Conservation (phyloP, 2,329 filamentous ascomycete species). For the Zelopaecilomyces penicillatus region DNA sequence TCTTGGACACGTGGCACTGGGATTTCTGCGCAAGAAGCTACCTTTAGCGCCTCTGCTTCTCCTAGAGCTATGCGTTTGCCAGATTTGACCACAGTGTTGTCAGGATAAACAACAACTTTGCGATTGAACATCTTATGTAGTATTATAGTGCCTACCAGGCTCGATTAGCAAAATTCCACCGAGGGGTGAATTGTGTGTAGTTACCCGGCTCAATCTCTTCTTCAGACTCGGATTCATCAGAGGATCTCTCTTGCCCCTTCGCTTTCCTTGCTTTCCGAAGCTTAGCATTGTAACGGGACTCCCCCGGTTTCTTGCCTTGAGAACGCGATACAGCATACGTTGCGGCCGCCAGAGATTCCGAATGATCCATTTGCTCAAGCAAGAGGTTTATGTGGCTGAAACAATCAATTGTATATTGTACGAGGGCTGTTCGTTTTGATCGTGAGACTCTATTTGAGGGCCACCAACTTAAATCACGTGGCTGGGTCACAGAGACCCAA, state of each 20-base stretch:
- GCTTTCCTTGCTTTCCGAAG: conserved; percentile 12
- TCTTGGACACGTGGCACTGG: conserved; percentile 16
- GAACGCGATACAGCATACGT: no score
- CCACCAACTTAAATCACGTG: no score
- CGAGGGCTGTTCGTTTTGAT: no score
- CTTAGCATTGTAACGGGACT: conserved; percentile 8
- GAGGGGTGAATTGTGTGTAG: conserved; percentile 1
- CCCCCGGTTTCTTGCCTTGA: no score
- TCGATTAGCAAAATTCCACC: background rate
- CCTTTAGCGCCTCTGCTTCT: conserved; percentile 19
- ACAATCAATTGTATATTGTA: no score
- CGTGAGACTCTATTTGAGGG: no score
- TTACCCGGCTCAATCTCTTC: conserved; percentile 16
- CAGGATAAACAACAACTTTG: conserved; percentile 15
- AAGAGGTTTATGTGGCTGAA: no score
- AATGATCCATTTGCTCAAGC: no score
- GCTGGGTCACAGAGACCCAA: no score
- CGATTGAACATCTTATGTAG: conserved; percentile 14
- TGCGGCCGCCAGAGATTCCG: no score
- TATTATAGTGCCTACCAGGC: conserved; percentile 12
- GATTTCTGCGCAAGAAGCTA: conserved; percentile 12
- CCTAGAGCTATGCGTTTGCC: conserved; percentile 15
- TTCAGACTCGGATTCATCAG: conserved; percentile 16
- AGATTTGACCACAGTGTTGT: conserved; percentile 18
- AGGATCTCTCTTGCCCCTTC: conserved; percentile 13